Evolutionary conservation across 1,284 basidiomycete genomes (phyloP).

Genomic region (Ceratobasidium sp.): DNA sequence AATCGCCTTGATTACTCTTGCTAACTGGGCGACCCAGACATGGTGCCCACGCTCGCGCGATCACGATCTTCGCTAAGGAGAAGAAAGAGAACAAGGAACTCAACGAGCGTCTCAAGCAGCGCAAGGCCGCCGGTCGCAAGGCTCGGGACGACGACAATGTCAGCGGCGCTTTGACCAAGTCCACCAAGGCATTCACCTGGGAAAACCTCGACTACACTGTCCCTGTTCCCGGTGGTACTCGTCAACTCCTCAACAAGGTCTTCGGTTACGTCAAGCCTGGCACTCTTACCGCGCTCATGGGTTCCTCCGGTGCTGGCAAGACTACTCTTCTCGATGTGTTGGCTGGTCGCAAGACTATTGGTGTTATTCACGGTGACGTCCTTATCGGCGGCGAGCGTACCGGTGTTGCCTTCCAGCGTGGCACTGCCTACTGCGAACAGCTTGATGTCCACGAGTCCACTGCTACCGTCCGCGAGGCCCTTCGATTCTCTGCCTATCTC

Average conservation of each 20-base stretch:
- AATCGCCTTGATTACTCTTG: slow-evolving; percentile 48
- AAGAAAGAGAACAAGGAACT: slow-evolving; percentile 66
- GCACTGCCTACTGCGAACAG: slow-evolving; percentile 60
- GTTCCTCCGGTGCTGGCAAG: slow-evolving; percentile 60
- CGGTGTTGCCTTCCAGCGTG: slow-evolving; percentile 56
- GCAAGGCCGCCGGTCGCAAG: slow-evolving; percentile 51
- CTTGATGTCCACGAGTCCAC: slow-evolving; percentile 59
- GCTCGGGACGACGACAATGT: background rate
- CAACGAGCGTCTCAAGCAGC: slow-evolving; percentile 65
- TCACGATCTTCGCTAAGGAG: slow-evolving; percentile 72
- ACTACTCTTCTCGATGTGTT: slow-evolving; percentile 60
- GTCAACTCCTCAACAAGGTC: slow-evolving; percentile 57
- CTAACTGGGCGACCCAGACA: slow-evolving; percentile 66
- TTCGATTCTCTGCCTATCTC: slow-evolving; percentile 63
- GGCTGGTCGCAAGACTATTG: slow-evolving; percentile 58
- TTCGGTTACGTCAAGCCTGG: slow-evolving; percentile 62
- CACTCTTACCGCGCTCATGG: slow-evolving; percentile 62
- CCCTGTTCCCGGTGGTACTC: slow-evolving; percentile 57
- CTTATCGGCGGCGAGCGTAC: slow-evolving; percentile 58
- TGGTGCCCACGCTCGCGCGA: slow-evolving; percentile 56
- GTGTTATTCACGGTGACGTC: slow-evolving; percentile 57
- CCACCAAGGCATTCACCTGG: slow-evolving; percentile 53
- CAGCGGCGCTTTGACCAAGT: slow-evolving; percentile 1
- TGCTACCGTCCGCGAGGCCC: slow-evolving; percentile 61
- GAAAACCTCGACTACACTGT: slow-evolving; percentile 55